Conservation (phyloP, 129 eudicot species). For the Oenanthe sinensis region DNA sequence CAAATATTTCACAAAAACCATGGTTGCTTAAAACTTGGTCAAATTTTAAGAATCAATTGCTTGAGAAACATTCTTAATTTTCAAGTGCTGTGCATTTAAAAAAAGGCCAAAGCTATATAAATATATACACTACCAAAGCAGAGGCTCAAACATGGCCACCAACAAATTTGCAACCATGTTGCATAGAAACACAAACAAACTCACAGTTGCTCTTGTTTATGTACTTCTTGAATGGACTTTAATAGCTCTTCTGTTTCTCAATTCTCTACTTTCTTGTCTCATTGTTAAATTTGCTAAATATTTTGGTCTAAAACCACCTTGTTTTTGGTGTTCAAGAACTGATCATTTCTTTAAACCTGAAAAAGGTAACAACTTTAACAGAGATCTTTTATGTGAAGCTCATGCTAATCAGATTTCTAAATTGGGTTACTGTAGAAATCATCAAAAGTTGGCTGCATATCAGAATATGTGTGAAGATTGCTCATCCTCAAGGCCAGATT, state of each 20-base stretch:
- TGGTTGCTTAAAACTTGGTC: background rate
- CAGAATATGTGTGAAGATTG: slow-evolving; percentile 68
- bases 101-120: background rate
- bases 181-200: slow-evolving; percentile 63
- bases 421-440: slow-evolving; percentile 62
- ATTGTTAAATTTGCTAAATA: slow-evolving; percentile 57
- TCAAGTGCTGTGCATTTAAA: background rate
- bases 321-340: slow-evolving; percentile 61
- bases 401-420: slow-evolving; percentile 63
- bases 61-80: background rate
- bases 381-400: slow-evolving; percentile 55
- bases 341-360: slow-evolving; percentile 48
- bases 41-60: background rate
- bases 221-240: slow-evolving; percentile 79
- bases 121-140: slow-evolving; percentile 15
- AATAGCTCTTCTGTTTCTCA: slow-evolving; percentile 54
- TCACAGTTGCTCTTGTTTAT: slow-evolving; percentile 55
- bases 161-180: slow-evolving; percentile 80
- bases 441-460: slow-evolving; percentile 49
- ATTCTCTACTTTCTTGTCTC: slow-evolving; percentile 67
- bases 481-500: slow-evolving; percentile 38
- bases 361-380: slow-evolving; percentile 30
- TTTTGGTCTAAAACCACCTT: slow-evolving; percentile 71
- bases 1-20: background rate
- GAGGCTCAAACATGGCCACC: slow-evolving; percentile 47